Evolutionary conservation across 805 yeast genomes (phyloP), one percentile per base, ranked within the genome.

Genomic region (Pichia scutulata): DNA sequence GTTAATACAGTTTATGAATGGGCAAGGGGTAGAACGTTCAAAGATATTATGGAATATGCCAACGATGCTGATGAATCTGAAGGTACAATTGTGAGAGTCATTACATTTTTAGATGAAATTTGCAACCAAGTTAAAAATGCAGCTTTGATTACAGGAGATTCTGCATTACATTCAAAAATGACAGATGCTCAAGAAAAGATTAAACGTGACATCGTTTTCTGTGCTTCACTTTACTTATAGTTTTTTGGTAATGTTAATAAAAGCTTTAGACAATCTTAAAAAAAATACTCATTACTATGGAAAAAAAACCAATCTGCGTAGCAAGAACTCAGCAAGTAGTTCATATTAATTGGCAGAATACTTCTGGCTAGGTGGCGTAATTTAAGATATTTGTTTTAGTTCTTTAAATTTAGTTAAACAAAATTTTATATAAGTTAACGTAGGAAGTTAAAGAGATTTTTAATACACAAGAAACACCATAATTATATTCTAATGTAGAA

Each of bases 1-100:
- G 86, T 89, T 68, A 92, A 89, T 64, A 96, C 89, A 13, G 96
- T 92, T 5, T 93, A 92, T 65, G 97, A 93, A 68, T 93, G 99
- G 99, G 97, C 98, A 1, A 76, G 95, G 56, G 99, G 99, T 2
- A 76, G 84, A 74, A 77, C 95, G 0, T 93, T 93, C 71, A 84
- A 85, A 56, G 95, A 89, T 51, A 92, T 93, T 56, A 93, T 90
- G 84, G 84, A 80, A 52, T 76, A 89, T 55, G 87, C 96, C 51
- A 82, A 81, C 19, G 96, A 90, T 60, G 90, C 89, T 37, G 62
- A 57, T 47, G 70, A 66, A 47, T 64, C 66, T 22, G 99, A 93
- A 68, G 99, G 99, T 41, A 87, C 96, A 0, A 93, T 93, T 62
- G 99, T 93, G 22, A 78, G 99, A 62, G 98, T 93, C 5, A 92